A percentile compares a stretch with the other conserved stretches of the same genome.
Conservation (phyloP, 1,284 basidiomycete species). For the Heterobasidion occidentale region DNA sequence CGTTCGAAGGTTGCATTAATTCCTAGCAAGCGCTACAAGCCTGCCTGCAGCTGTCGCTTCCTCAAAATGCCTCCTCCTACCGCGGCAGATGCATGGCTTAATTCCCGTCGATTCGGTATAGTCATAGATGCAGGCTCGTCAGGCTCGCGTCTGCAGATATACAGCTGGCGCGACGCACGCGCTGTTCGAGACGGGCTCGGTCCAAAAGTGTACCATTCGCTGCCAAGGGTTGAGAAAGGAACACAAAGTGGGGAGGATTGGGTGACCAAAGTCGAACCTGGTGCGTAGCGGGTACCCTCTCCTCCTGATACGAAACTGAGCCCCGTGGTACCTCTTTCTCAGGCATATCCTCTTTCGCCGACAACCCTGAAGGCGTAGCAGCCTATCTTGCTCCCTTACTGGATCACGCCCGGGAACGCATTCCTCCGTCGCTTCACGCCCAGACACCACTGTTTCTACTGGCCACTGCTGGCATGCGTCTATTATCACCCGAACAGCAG, state of each 20-base stretch:
- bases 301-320: background rate
- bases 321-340: background rate
- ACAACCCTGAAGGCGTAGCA: slow-evolving; percentile 62
- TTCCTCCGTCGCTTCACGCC: slow-evolving; percentile 78
- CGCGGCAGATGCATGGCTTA: slow-evolving; percentile 61
- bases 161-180: slow-evolving; percentile 89
- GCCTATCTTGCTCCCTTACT: slow-evolving; percentile 80
- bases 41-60: background rate
- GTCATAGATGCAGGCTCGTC: slow-evolving; percentile 98
- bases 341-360: slow-evolving; percentile 87
- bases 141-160: slow-evolving; percentile 93
- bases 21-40: too few species aligned
- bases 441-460: slow-evolving; percentile 91
- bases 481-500: slow-evolving; percentile 68
- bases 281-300: slow-evolving; percentile 38
- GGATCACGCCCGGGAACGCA: slow-evolving; percentile 73
- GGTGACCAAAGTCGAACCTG: slow-evolving; percentile 91
- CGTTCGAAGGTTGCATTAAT: too few species aligned
- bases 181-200: slow-evolving; percentile 38
- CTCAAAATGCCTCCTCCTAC: slow-evolving; percentile 63
- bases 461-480: slow-evolving; percentile 96
- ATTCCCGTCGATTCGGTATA: slow-evolving; percentile 83
- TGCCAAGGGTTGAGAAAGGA: slow-evolving; percentile 91
- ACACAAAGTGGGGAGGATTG: slow-evolving; percentile 75
- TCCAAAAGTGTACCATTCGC: slow-evolving; percentile 33